Evolutionary conservation across 805 yeast genomes (phyloP).

Genomic region (Starmera pachycereana): DNA sequence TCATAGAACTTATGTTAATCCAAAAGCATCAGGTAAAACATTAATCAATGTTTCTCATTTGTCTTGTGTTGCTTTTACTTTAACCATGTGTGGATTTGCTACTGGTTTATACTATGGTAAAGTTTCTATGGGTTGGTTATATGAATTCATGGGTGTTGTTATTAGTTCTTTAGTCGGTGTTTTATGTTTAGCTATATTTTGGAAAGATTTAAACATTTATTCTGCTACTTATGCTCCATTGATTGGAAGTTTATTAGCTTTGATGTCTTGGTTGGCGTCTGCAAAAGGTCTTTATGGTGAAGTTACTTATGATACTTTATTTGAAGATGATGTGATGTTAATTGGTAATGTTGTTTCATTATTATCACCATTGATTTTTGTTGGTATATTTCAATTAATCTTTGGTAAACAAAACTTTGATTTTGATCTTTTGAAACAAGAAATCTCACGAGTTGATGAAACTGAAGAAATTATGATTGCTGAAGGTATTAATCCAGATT

Average conservation of each 20-base stretch:
- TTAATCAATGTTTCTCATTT: slow-evolving; percentile 61
- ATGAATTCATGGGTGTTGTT: slow-evolving; percentile 76
- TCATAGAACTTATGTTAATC: slow-evolving; percentile 72
- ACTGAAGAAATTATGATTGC: slow-evolving; percentile 50
- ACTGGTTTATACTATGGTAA: slow-evolving; percentile 76
- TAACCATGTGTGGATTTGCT: slow-evolving; percentile 72
- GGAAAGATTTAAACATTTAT: slow-evolving; percentile 49
- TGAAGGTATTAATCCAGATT: slow-evolving; percentile 15
- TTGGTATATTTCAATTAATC: slow-evolving; percentile 53
- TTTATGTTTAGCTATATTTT: slow-evolving; percentile 52
- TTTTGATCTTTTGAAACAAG: slow-evolving; percentile 47
- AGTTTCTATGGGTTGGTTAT: slow-evolving; percentile 74
- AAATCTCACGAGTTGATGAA: slow-evolving; percentile 60
- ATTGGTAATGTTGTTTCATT: slow-evolving; percentile 82
- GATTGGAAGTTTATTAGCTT: slow-evolving; percentile 62
- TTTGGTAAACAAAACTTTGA: slow-evolving; percentile 62
- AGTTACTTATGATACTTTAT: slow-evolving; percentile 46
- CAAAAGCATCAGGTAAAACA: slow-evolving; percentile 64
- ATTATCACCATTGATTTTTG: slow-evolving; percentile 54
- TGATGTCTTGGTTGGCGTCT: slow-evolving; percentile 55
- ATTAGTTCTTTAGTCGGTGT: slow-evolving; percentile 83
- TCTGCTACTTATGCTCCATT: slow-evolving; percentile 76
- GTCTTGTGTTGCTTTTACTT: slow-evolving; percentile 49
- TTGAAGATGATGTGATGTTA: slow-evolving; percentile 80
- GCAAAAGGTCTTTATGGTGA: slow-evolving; percentile 33